A percentile compares a stretch with the other conserved stretches of the same genome.
Conservation (phyloP, 179 eudicot species). For the Beta corolliflora region DNA sequence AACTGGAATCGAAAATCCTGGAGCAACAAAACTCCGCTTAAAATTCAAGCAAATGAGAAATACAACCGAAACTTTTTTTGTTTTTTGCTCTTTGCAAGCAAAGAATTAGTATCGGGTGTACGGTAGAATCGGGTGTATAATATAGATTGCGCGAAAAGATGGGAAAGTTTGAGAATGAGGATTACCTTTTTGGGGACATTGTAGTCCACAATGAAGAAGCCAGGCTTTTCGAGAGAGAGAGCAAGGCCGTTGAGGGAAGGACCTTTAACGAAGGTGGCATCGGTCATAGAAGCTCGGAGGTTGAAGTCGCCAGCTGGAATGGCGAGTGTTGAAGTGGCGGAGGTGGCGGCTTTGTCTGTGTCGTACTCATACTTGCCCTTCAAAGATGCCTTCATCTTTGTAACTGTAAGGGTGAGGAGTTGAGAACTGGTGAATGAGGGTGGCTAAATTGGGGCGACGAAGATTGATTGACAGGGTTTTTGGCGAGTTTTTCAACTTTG, state of each 20-base stretch:
- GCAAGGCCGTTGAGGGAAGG: conserved; percentile 60
- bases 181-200: conserved; percentile 66
- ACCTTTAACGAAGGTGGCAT: conserved; percentile 60
- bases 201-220: conserved; percentile 60
- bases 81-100: background rate
- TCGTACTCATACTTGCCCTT: conserved; percentile 55
- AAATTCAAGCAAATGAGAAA: background rate
- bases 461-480: too few relatives aligned
- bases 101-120: too few relatives aligned
- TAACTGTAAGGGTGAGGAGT: background rate
- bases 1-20: conserved; percentile 80
- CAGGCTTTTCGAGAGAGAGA: conserved; percentile 66
- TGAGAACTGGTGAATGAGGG: too few relatives aligned
- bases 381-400: conserved; percentile 52
- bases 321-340: conserved; percentile 37
- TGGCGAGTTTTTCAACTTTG: too few relatives aligned
- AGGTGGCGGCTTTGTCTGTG: conserved; percentile 34
- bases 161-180: too few relatives aligned
- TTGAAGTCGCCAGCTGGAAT: conserved; percentile 53
- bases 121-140: too few relatives aligned
- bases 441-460: too few relatives aligned
- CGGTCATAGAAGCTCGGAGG: conserved; percentile 65
- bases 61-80: too few relatives aligned
- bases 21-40: conserved; percentile 1
- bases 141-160: too few relatives aligned